phyloP scores from a whole-genome alignment of 2,329 filamentous ascomycete species.

The Curvularia sp. region DNA sequence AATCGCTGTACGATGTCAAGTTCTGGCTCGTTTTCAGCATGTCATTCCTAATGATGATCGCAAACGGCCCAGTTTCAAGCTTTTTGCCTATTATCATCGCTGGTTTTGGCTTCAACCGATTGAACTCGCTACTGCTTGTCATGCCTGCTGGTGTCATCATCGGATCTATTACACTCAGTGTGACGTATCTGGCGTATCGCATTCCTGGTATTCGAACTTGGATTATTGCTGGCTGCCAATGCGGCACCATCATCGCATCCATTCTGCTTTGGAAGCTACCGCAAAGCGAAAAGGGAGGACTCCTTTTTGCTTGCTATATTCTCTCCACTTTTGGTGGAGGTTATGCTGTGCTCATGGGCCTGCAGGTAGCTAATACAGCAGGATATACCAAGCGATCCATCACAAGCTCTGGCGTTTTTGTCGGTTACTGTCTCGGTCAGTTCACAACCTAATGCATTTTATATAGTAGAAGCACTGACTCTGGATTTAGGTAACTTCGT shows the following conservation, averaged over 20 bases:
- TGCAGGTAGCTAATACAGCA: conserved; percentile 60
- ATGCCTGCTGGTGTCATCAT: background rate
- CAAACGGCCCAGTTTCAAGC: background rate
- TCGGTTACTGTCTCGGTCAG: conserved; percentile 60
- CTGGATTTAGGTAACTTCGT: background rate
- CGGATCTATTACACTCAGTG: background rate
- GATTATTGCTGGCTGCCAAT: background rate
- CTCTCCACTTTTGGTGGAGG: conserved; percentile 54
- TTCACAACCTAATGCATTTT: background rate
- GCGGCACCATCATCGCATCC: background rate
- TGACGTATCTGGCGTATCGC: conserved; percentile 1
- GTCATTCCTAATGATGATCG: background rate
- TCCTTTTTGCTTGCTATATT: conserved; percentile 60
- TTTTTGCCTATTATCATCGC: background rate
- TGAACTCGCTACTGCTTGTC: background rate
- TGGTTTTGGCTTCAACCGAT: background rate
- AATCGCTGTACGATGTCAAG: background rate
- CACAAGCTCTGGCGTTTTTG: conserved; percentile 58
- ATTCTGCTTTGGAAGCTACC: conserved; percentile 57
- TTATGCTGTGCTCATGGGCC: conserved; percentile 60
- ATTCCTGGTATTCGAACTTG: background rate
- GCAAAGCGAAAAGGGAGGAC: conserved; percentile 50
- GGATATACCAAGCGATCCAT: conserved; percentile 61
- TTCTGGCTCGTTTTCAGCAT: conserved; percentile 1
- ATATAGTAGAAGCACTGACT: background rate